phyloP scores from a whole-genome alignment of 495 filamentous ascomycete species.

The Hypoxylon subgilvum region DNA sequence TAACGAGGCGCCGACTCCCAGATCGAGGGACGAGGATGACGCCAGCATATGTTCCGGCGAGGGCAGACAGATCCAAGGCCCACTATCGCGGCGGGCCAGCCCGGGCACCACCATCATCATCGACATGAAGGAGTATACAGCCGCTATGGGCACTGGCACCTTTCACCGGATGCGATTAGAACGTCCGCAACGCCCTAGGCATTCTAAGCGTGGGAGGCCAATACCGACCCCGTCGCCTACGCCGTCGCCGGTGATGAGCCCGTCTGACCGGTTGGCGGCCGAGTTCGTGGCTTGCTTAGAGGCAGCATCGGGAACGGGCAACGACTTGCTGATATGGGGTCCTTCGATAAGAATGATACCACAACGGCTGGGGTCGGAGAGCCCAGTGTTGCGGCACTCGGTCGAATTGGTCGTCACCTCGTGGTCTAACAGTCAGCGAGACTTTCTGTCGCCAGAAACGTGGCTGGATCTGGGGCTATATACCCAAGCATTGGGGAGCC shows the following conservation, averaged over 20 bases:
- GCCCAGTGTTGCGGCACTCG: slow-evolving; percentile 23
- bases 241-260: slow-evolving; percentile 24
- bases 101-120: slow-evolving; percentile 19
- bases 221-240: slow-evolving; percentile 14
- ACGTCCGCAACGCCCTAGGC: slow-evolving; percentile 11
- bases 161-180: slow-evolving; percentile 34
- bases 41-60: slow-evolving; percentile 12
- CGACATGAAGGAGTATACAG: slow-evolving; percentile 30
- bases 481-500: slow-evolving; percentile 35
- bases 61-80: slow-evolving; percentile 1
- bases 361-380: slow-evolving; percentile 25
- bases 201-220: background rate
- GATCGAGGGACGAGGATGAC: slow-evolving; percentile 13
- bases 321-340: slow-evolving; percentile 36
- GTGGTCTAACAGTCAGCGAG: slow-evolving; percentile 38
- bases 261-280: slow-evolving; percentile 26
- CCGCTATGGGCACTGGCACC: slow-evolving; percentile 17
- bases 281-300: slow-evolving; percentile 30
- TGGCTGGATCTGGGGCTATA: slow-evolving; percentile 40
- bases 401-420: slow-evolving; percentile 34
- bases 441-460: slow-evolving; percentile 18
- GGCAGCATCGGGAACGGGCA: slow-evolving; percentile 30
- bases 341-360: slow-evolving; percentile 37
- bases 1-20: slow-evolving; percentile 20
- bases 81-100: slow-evolving; percentile 7